Percentiles rank a stretch among this genome's conserved stretches.
Evolutionary conservation across 73 alveolate genomes (phyloP).

Genomic region (Stentor roeselii): DNA sequence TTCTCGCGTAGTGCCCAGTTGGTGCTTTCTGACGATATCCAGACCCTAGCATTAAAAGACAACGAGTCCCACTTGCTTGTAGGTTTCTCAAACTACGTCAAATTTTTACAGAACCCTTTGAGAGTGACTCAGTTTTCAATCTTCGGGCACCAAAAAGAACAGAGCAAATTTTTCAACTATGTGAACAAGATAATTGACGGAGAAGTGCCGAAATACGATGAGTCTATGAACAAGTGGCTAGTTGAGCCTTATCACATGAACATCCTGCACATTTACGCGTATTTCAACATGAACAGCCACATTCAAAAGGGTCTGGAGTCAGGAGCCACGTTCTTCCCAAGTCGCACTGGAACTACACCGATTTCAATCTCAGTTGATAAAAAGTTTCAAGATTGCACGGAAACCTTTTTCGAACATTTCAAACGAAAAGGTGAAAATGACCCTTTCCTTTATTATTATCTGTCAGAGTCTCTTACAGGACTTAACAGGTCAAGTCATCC

Average conservation of each 20-base stretch:
- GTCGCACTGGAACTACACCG: neutral
- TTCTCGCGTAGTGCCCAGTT: neutral
- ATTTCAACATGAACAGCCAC: neutral
- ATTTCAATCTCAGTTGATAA: slow-evolving; percentile 13
- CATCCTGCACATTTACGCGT: slow-evolving; percentile 8
- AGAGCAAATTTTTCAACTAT: neutral
- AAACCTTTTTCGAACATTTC: neutral
- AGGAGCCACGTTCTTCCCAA: neutral
- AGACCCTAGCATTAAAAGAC: neutral
- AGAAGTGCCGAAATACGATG: neutral
- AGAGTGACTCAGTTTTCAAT: neutral
- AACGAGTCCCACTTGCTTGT: neutral
- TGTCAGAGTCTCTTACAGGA: neutral
- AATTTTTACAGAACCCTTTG: neutral
- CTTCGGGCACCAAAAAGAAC: neutral
- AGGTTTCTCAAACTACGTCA: neutral
- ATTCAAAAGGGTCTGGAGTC: neutral
- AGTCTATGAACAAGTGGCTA: neutral
- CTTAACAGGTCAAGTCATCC: neutral
- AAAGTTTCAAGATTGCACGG: neutral
- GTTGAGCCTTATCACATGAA: neutral
- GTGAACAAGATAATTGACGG: neutral
- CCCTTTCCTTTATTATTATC: neutral
- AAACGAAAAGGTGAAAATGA: neutral
- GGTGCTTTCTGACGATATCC: neutral